These are phyloP conservation scores for Vitis hybrid DNA, from an alignment of 177 flowering plant genomes.

Conservation along the genomic window DNA sequence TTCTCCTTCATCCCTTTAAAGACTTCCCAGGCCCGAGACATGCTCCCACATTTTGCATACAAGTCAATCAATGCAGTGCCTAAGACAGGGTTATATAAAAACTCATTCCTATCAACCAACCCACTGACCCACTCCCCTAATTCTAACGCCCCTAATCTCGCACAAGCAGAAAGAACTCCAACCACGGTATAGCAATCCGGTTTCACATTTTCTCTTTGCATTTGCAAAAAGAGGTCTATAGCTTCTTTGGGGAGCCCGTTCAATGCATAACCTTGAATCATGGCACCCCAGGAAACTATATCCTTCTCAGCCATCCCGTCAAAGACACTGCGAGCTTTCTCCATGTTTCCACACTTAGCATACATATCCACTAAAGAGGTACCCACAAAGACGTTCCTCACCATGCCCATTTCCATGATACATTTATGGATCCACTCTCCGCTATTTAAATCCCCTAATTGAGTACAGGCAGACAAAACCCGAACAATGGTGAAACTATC, in stretches of 20 bases:
- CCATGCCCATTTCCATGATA: conserved; percentile 42
- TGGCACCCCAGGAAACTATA: conserved; percentile 60
- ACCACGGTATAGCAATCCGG: conserved; percentile 63
- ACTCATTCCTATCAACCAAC: conserved; percentile 44
- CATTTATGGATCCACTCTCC: conserved; percentile 53
- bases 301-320: conserved; percentile 62
- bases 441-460: conserved; percentile 39
- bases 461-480: conserved; percentile 53
- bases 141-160: conserved; percentile 62
- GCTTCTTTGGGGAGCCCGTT: conserved; percentile 70
- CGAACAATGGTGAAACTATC: conserved; percentile 60
- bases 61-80: conserved; percentile 74
- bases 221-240: conserved; percentile 44
- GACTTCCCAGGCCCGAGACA: conserved; percentile 46
- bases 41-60: conserved; percentile 69
- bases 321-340: conserved; percentile 46
- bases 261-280: conserved; percentile 68
- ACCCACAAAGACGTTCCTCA: conserved; percentile 51
- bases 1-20: conserved; percentile 53
- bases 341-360: conserved; percentile 58
- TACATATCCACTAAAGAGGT: conserved; percentile 69
- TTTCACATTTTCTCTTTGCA: conserved; percentile 44
- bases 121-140: conserved; percentile 50
- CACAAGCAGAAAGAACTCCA: conserved; percentile 67
- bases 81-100: conserved; percentile 50